These are phyloP conservation scores for Phytopythium boreale DNA, from an alignment of 352 stramenopile genomes.

Conservation along the genomic window DNA sequence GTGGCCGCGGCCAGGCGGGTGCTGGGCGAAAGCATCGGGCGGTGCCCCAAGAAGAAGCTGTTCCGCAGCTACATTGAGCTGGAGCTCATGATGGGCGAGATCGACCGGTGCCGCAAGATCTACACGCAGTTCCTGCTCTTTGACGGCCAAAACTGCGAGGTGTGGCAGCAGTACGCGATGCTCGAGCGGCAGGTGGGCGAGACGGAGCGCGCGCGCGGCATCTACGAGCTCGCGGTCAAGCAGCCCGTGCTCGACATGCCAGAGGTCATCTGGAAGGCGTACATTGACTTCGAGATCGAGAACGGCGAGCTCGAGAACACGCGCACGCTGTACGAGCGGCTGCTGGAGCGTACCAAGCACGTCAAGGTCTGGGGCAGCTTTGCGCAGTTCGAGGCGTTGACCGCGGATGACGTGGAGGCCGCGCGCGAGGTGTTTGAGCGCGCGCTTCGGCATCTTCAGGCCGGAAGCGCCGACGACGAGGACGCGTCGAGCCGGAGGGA, in stretches of 20 bases:
- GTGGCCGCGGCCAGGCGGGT: slow-evolving; percentile 89
- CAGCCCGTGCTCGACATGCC: slow-evolving; percentile 97
- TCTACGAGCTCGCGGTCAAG: slow-evolving; percentile 96
- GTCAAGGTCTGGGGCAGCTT: slow-evolving; percentile 96
- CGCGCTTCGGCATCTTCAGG: slow-evolving; percentile 91
- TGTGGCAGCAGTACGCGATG: slow-evolving; percentile 95
- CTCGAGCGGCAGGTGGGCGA: slow-evolving; percentile 96
- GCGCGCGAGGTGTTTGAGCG: slow-evolving; percentile 91
- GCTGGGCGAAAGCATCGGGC: slow-evolving; percentile 93
- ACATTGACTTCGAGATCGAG: slow-evolving; percentile 99
- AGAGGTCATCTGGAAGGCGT: slow-evolving; percentile 98
- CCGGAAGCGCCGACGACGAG: slow-evolving; percentile 30
- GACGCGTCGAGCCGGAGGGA: slow-evolving; percentile 83
- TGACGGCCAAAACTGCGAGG: slow-evolving; percentile 88
- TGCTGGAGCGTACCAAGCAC: slow-evolving; percentile 96
- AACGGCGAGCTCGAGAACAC: slow-evolving; percentile 82
- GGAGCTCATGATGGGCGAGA: slow-evolving; percentile 98
- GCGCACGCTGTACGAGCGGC: slow-evolving; percentile 92
- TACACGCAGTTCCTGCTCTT: slow-evolving; percentile 88
- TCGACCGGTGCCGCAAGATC: slow-evolving; percentile 93
- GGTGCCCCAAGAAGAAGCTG: slow-evolving; percentile 92
- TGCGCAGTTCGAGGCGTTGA: slow-evolving; percentile 82
- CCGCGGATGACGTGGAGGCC: slow-evolving; percentile 40
- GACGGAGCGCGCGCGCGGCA: slow-evolving; percentile 89
- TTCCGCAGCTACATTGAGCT: slow-evolving; percentile 93